Evolutionary conservation across 2,329 filamentous ascomycete genomes (phyloP), one percentile per base, ranked within the genome.

Genomic region (Aulographum hederae): DNA sequence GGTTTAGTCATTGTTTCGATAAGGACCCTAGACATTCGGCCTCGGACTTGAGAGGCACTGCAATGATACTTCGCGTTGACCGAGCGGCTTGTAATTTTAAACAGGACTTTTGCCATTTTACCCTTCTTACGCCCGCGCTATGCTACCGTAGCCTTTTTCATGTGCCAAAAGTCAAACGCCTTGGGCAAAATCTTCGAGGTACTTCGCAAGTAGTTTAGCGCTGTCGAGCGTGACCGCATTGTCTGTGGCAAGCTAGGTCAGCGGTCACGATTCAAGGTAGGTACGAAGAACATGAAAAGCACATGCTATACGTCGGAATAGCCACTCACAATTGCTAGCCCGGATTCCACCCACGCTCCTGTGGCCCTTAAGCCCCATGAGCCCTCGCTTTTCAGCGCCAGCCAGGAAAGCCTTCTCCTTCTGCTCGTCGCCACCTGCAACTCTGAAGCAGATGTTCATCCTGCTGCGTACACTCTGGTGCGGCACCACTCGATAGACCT

Each of bases 401-500:
- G 74, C 67, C 28, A 95, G 53, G 57, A 95, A 95, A 1, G 63
- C 64, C 54, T 82, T 80, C 53, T 95, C 85, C 15, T 73, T 66
- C 10, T 67, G 73, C 32, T 74, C 71, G 36, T 72, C 59, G 26
- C 74, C 69, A 28, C 64, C 67, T 30, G 61, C 61, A 13, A 92
- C 66, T 12, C 84, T 64, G 65, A 94, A 94, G 63, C 84, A 94
- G 36, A 95, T 79, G 56, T 95, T 95, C 78, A 95, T 93, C 34
- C 82, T 65, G 43, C 80, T 92, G 34, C 85, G 76, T 3, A 67
- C 77, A 15, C 60, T 60, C 56, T 78, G 78, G 42, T 78, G 67
- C 0, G 84, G 81, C 0, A 94, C 73, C 19, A 94, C 68, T 32
- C 60, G 64, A 58, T 91, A 95, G n/a, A 77, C 56, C 0, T 73